These are phyloP conservation scores for Mucor plumbeus DNA, from an alignment of 371 early-diverging fungal species.

Conservation along the genomic window DNA sequence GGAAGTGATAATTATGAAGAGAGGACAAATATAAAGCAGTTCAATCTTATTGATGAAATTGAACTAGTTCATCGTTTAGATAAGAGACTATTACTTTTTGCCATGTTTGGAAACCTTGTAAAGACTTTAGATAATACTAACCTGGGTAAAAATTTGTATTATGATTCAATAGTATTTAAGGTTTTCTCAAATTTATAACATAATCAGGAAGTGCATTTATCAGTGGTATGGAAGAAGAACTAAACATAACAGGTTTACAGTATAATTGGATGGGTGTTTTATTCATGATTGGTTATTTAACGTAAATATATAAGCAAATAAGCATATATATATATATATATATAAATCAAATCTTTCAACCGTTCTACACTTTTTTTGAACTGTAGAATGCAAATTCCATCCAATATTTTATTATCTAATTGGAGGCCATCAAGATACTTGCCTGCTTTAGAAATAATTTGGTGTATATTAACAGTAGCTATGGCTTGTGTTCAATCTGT, in stretches of 20 bases:
- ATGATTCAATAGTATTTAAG: not conserved
- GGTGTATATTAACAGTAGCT: conserved; percentile 60
- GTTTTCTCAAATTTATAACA: not conserved
- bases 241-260: conserved; percentile 39
- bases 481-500: conserved; percentile 67
- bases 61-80: conserved; percentile 41
- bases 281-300: conserved; percentile 49
- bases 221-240: conserved; percentile 59
- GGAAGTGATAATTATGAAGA: not conserved
- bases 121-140: conserved; percentile 49
- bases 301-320: conserved; percentile 25
- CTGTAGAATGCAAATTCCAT: conserved; percentile 62
- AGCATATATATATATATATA: no score
- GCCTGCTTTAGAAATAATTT: conserved; percentile 54
- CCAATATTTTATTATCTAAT: conserved; percentile 63
- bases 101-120: conserved; percentile 53
- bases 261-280: conserved; percentile 54
- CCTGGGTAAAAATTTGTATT: conserved; percentile 29
- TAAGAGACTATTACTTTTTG: conserved; percentile 43
- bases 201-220: conserved; percentile 49
- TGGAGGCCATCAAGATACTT: conserved; percentile 59
- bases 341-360: not conserved
- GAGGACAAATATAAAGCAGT: not conserved
- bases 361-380: not conserved
- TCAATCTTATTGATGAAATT: conserved; percentile 27